phyloP scores from a whole-genome alignment of 2,329 filamentous ascomycete genomes.

The Apiospora hydei region DNA sequence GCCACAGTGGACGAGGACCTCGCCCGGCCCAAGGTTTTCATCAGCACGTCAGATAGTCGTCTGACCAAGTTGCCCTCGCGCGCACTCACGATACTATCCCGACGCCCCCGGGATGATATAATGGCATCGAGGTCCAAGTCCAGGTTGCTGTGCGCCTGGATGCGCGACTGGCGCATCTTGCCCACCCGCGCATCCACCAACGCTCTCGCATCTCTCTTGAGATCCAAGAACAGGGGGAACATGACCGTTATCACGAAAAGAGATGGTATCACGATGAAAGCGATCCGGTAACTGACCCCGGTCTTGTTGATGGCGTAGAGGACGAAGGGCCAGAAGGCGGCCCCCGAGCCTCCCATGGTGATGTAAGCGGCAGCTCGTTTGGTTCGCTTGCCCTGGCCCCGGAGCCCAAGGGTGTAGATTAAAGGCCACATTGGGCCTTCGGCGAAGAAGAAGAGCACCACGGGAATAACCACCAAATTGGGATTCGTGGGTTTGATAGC shows the following conservation, averaged over 20 bases:
- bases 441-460: conserved; percentile 78
- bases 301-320: conserved; percentile 70
- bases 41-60: conserved; percentile 35
- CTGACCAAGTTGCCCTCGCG: conserved; percentile 35
- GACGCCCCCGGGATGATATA: conserved; percentile 39
- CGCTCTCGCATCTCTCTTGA: conserved; percentile 53
- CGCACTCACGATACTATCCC: conserved; percentile 29
- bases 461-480: conserved; percentile 63
- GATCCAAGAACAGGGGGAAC: conserved; percentile 58
- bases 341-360: conserved; percentile 77
- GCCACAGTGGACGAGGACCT: conserved; percentile 31
- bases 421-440: conserved; percentile 86
- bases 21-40: conserved; percentile 31
- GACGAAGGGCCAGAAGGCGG: conserved; percentile 77
- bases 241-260: conserved; percentile 54
- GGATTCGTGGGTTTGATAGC: conserved; percentile 53
- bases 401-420: conserved; percentile 79
- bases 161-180: conserved; percentile 41
- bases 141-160: conserved; percentile 48
- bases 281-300: conserved; percentile 67
- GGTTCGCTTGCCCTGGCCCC: conserved; percentile 80
- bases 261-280: conserved; percentile 69
- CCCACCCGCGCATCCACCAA: conserved; percentile 51
- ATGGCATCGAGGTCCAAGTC: conserved; percentile 53
- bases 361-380: conserved; percentile 81